Evolutionary conservation across 1,284 basidiomycete species (phyloP).

Genomic region (Boletus sp.): DNA sequence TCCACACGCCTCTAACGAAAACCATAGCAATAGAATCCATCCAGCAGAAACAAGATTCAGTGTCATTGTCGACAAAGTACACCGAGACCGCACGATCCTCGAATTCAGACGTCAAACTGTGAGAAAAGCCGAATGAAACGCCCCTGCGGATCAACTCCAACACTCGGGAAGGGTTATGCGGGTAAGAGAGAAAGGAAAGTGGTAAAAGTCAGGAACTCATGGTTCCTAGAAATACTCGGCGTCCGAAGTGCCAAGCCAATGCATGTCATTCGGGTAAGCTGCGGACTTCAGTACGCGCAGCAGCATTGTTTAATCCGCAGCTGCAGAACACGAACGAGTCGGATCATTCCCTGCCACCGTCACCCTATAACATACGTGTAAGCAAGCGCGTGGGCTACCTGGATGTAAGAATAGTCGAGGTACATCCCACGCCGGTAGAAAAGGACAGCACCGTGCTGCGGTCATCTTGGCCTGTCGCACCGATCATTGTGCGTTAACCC

Average conservation of each 20-base stretch:
- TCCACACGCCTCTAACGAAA: slow-evolving; percentile 7
- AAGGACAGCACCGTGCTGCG: too few relatives aligned
- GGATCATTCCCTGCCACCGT: neutral
- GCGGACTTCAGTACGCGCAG: slow-evolving; percentile 17
- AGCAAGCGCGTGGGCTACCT: too few relatives aligned
- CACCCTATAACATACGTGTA: too few relatives aligned
- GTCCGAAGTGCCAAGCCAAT: neutral
- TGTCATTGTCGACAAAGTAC: slow-evolving; percentile 13
- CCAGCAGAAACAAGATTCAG: slow-evolving; percentile 7
- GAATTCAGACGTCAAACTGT: neutral
- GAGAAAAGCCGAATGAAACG: neutral
- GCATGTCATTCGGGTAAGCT: slow-evolving; percentile 1
- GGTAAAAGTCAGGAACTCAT: neutral
- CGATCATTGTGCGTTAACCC: too few relatives aligned
- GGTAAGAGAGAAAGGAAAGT: neutral
- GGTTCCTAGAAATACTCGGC: slow-evolving; percentile 10
- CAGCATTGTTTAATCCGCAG: slow-evolving; percentile 4
- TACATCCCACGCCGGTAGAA: too few relatives aligned
- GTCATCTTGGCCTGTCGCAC: too few relatives aligned
- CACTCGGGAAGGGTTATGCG: neutral
- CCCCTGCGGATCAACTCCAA: neutral
- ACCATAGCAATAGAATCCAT: slow-evolving; percentile 15
- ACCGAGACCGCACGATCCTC: neutral
- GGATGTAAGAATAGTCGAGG: too few relatives aligned
- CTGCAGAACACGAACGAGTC: too few relatives aligned